Conservation (phyloP, 2,329 filamentous ascomycete genomes). For the Calonectria pseudoturangicola region DNA sequence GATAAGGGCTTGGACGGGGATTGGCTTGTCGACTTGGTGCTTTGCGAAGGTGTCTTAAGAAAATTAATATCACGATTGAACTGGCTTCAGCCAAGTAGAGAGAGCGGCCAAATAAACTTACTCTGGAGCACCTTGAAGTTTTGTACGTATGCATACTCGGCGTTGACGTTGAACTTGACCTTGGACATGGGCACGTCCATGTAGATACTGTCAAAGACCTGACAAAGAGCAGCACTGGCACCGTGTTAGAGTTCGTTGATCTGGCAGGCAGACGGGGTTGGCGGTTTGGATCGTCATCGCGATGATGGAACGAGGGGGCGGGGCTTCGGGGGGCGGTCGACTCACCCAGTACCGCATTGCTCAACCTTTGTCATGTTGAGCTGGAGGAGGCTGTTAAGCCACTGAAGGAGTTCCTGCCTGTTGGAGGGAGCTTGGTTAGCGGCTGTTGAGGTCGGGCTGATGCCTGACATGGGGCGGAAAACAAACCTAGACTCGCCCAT, state of each 20-base stretch:
- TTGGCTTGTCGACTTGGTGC: constrained; percentile 91
- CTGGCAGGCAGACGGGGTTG: constrained; percentile 42
- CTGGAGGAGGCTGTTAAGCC: constrained; percentile 98
- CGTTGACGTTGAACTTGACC: constrained; percentile 98
- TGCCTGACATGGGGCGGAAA: constrained; percentile 34
- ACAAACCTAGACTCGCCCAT: constrained; percentile 70
- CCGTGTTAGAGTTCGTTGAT: constrained; percentile 18
- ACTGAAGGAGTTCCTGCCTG: constrained; percentile 96
- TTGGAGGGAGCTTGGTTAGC: constrained; percentile 38
- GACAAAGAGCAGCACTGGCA: constrained; percentile 91
- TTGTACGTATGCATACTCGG: constrained; percentile 97
- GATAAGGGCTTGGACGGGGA: constrained; percentile 90
- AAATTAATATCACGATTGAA: constrained; percentile 32
- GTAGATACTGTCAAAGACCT: constrained; percentile 99
- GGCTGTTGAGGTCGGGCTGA: constrained; percentile 19
- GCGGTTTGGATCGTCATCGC: constrained; percentile 38
- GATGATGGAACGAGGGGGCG: constrained; percentile 53
- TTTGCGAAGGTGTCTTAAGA: constrained; percentile 84
- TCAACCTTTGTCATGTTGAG: constrained; percentile 99
- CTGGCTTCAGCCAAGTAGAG: not conserved
- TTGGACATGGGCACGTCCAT: constrained; percentile 94
- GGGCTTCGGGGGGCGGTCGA: constrained; percentile 58
- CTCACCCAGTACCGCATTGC: constrained; percentile 97
- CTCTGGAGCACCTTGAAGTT: constrained; percentile 99
- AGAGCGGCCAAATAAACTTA: constrained; percentile 66